Conservation (phyloP, 2,329 filamentous ascomycete species). For the Calycina herbarum region DNA sequence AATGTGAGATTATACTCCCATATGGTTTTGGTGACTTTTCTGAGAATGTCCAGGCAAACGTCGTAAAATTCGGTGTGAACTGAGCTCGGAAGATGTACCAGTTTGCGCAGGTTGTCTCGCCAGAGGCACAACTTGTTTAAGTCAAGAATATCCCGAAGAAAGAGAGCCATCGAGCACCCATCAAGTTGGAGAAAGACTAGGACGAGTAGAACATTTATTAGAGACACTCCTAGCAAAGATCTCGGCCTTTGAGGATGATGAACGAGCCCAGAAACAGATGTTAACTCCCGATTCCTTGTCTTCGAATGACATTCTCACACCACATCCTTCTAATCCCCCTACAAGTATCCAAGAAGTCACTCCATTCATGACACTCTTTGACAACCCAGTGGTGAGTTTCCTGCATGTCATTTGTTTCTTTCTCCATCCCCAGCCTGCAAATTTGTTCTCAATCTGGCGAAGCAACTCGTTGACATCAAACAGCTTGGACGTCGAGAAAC, state of each 20-base stretch:
- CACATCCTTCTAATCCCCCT: slow-evolving; percentile 20
- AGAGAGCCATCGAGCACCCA: slow-evolving; percentile 29
- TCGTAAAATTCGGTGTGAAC: slow-evolving; percentile 53
- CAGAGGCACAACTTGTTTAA: slow-evolving; percentile 39
- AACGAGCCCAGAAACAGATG: slow-evolving; percentile 29
- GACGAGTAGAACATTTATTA: slow-evolving; percentile 33
- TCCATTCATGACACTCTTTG: slow-evolving; percentile 35
- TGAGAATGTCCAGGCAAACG: slow-evolving; percentile 37
- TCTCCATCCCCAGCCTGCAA: not conserved
- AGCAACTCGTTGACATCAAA: slow-evolving; percentile 11
- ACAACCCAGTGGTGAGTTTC: slow-evolving; percentile 32
- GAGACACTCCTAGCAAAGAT: slow-evolving; percentile 35
- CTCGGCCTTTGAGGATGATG: slow-evolving; percentile 32
- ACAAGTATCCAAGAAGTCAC: slow-evolving; percentile 20
- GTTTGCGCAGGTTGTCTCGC: slow-evolving; percentile 49
- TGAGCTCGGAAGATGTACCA: slow-evolving; percentile 40
- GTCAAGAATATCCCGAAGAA: slow-evolving; percentile 38
- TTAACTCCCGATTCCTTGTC: slow-evolving; percentile 33
- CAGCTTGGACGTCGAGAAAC: slow-evolving; percentile 32
- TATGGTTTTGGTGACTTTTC: slow-evolving; percentile 10
- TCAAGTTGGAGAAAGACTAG: slow-evolving; percentile 36
- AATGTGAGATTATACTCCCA: slow-evolving; percentile 46
- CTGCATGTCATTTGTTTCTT: not conserved
- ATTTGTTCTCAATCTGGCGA: not conserved
- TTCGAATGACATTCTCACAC: slow-evolving; percentile 32